Conservation (phyloP, 1,139 yeast genomes). For the Pneumocystis wakefieldiae region DNA sequence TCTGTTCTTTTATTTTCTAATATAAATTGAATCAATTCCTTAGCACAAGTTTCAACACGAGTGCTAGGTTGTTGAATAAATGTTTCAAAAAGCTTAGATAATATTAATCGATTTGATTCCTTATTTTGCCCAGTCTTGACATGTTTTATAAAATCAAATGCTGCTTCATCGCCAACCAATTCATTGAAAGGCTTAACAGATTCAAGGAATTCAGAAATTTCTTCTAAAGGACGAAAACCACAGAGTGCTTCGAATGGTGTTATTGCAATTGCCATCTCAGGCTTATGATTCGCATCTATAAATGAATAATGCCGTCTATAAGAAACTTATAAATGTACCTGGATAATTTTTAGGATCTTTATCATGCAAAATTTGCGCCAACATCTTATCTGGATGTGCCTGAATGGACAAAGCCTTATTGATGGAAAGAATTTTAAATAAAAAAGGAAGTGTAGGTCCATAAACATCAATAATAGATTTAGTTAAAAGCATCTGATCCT, state of each 20-base stretch:
- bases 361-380: constrained; percentile 62
- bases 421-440: constrained; percentile 85
- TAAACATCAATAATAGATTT: constrained; percentile 44
- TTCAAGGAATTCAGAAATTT: constrained; percentile 51
- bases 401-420: constrained; percentile 87
- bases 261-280: constrained; percentile 97
- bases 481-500: constrained; percentile 44
- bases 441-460: constrained; percentile 66
- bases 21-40: neutral
- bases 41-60: neutral
- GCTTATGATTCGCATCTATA: constrained; percentile 84
- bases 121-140: too few relatives aligned
- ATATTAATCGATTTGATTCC: too few relatives aligned
- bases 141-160: neutral
- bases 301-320: neutral
- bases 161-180: constrained; percentile 48
- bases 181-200: constrained; percentile 61
- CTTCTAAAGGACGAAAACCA: constrained; percentile 83
- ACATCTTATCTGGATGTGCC: constrained; percentile 89
- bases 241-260: constrained; percentile 95
- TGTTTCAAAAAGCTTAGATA: too few relatives aligned
- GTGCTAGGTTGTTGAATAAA: too few relatives aligned
- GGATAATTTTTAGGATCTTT: constrained; percentile 89
- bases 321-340: constrained; percentile 1
- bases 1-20: neutral